Percentiles rank a stretch among this genome's conserved stretches.
Evolutionary conservation across 176 grass and related monocot species (phyloP).

Genomic region (Avena atlantica): DNA sequence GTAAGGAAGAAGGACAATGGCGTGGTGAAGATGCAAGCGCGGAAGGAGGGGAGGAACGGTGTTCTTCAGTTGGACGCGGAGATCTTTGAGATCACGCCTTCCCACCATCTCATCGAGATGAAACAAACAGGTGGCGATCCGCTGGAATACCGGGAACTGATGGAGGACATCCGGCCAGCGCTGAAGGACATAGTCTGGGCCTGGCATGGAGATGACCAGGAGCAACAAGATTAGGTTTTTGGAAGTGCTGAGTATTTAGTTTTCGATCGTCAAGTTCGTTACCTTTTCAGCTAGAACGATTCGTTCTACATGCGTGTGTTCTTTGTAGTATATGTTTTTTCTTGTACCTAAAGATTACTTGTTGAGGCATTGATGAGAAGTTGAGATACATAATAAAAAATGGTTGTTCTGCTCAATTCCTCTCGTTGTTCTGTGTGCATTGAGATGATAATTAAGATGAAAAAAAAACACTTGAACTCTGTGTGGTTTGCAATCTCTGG

Average conservation of each 20-base stretch:
- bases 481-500: neutral
- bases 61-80: constrained; percentile 59
- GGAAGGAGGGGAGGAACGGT: constrained; percentile 74
- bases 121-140: constrained; percentile 76
- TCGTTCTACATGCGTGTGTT: neutral
- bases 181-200: constrained; percentile 72
- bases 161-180: constrained; percentile 67
- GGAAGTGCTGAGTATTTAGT: constrained; percentile 14
- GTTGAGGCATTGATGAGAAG: neutral
- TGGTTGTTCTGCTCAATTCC: neutral
- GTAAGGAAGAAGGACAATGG: constrained; percentile 76
- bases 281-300: constrained; percentile 9
- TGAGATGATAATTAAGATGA: neutral
- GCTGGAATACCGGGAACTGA: constrained; percentile 65
- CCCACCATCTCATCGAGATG: constrained; percentile 75
- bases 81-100: constrained; percentile 70
- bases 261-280: neutral
- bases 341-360: constrained; percentile 12
- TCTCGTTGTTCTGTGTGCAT: too few relatives aligned
- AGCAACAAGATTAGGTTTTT: constrained; percentile 47
- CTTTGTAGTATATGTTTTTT: constrained; percentile 27
- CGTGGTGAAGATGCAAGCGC: constrained; percentile 63
- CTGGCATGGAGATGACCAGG: constrained; percentile 66
- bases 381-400: constrained; percentile 12
- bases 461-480: neutral